phyloP scores from a whole-genome alignment of 495 filamentous ascomycete genomes.

The Aeminium ludgeri region DNA sequence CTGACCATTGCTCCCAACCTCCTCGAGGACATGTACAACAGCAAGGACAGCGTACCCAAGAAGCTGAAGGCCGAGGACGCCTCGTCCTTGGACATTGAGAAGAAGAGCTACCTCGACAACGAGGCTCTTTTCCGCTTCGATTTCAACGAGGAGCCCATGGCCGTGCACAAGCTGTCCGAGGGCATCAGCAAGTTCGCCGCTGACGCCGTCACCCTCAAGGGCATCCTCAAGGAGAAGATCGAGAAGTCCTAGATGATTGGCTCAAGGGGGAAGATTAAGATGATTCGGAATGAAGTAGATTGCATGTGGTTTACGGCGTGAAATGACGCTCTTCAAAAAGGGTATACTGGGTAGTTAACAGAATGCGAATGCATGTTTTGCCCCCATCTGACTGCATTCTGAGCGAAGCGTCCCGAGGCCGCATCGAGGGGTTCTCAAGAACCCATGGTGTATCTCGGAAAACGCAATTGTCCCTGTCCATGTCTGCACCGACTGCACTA shows the following conservation, averaged over 20 bases:
- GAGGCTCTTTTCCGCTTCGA: conserved; percentile 91
- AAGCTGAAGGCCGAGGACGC: conserved; percentile 69
- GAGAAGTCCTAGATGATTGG: conserved; percentile 20
- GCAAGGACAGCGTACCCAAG: conserved; percentile 59
- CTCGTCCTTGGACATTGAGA: conserved; percentile 51
- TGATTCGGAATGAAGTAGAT: neutral
- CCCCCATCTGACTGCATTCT: too few relatives aligned
- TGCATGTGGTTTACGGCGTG: too few relatives aligned
- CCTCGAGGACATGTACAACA: conserved; percentile 84
- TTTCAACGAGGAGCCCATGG: conserved; percentile 99
- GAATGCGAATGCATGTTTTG: too few relatives aligned
- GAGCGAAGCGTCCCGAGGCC: too few relatives aligned
- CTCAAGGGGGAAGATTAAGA: neutral
- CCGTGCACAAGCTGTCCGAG: conserved; percentile 93
- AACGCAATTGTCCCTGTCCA: too few relatives aligned
- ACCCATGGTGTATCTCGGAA: too few relatives aligned
- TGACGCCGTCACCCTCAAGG: conserved; percentile 85
- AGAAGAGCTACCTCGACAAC: conserved; percentile 78
- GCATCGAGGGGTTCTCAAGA: too few relatives aligned
- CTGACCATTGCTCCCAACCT: conserved; percentile 96
- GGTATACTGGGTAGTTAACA: too few relatives aligned
- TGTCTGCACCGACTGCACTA: too few relatives aligned
- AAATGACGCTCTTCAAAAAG: too few relatives aligned
- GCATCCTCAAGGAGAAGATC: conserved; percentile 76
- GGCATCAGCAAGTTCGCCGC: conserved; percentile 99